Percentiles rank a stretch among this genome's conserved stretches.
These are phyloP conservation scores for Botryotinia convoluta DNA, from an alignment of 2,329 filamentous ascomycete genomes.

Conservation along the genomic window DNA sequence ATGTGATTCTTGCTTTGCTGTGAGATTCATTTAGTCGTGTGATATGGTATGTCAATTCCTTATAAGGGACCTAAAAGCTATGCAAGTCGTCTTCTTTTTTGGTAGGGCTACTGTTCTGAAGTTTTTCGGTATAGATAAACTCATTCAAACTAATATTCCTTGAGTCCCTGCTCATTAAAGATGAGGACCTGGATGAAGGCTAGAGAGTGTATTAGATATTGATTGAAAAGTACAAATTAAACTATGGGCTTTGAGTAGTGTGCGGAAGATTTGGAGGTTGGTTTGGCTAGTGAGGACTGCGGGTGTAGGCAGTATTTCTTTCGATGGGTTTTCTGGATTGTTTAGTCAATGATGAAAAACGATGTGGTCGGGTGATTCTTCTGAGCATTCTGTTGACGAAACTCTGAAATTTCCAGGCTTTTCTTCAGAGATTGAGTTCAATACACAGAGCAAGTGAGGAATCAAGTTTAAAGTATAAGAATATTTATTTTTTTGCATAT, in stretches of 20 bases:
- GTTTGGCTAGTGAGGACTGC: no score
- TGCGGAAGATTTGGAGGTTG: background rate
- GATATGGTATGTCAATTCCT: background rate
- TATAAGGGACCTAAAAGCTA: background rate
- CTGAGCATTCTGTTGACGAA: background rate
- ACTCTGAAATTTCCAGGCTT: no score
- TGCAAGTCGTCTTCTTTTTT: background rate
- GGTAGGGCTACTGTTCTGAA: background rate
- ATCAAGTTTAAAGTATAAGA: background rate
- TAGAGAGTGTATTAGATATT: no score
- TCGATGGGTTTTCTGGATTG: background rate
- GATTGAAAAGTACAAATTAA: background rate
- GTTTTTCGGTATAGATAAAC: background rate
- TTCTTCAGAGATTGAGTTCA: background rate
- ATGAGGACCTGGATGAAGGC: background rate
- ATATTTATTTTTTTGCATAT: background rate
- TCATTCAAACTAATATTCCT: background rate
- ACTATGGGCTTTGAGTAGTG: background rate
- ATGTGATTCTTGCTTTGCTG: no score
- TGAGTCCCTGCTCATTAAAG: background rate
- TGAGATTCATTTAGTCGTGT: background rate
- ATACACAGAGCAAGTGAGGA: background rate
- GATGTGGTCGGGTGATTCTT: background rate
- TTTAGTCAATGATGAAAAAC: background rate
- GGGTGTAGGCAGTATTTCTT: background rate